Conservation (phyloP, 1,284 basidiomycete genomes). For the Tausonia pullulans region DNA sequence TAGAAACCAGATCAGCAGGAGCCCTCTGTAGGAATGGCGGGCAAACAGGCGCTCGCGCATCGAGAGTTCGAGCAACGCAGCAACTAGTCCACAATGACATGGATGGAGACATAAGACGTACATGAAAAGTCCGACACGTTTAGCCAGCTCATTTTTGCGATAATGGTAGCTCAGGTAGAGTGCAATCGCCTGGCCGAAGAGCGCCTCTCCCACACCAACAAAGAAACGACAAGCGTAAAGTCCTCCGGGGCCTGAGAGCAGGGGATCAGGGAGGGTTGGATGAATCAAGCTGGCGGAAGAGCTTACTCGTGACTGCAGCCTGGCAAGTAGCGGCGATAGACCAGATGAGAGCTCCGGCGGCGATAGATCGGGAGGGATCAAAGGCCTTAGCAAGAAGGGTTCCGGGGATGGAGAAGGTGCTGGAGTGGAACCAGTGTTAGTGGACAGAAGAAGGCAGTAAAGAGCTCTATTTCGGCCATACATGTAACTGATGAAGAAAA, state of each 20-base stretch:
- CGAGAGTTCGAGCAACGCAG: too few relatives aligned
- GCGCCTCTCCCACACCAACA: slow-evolving; percentile 31
- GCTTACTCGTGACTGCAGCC: slow-evolving; percentile 23
- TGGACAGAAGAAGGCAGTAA: too few relatives aligned
- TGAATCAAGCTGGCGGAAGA: background rate
- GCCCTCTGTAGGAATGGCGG: too few relatives aligned
- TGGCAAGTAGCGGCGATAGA: slow-evolving; percentile 35
- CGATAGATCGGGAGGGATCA: slow-evolving; percentile 32
- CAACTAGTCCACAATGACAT: too few relatives aligned
- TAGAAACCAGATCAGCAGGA: too few relatives aligned
- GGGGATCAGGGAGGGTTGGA: slow-evolving; percentile 27
- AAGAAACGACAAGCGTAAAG: slow-evolving; percentile 28
- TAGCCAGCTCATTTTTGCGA: slow-evolving; percentile 17
- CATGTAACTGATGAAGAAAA: slow-evolving; percentile 21
- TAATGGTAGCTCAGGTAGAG: slow-evolving; percentile 30
- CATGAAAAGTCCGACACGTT: slow-evolving; percentile 38
- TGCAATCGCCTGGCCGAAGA: slow-evolving; percentile 33
- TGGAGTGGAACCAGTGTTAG: slow-evolving; percentile 26
- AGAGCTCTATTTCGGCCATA: too few relatives aligned
- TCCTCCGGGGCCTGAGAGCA: slow-evolving; percentile 1
- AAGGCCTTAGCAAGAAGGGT: slow-evolving; percentile 28
- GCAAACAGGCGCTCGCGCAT: too few relatives aligned
- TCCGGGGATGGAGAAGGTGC: slow-evolving; percentile 29
- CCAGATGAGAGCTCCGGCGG: slow-evolving; percentile 35
- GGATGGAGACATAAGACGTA: too few relatives aligned